phyloP scores from a whole-genome alignment of 768 basidiomycete species.

The Grammothele lineata region DNA sequence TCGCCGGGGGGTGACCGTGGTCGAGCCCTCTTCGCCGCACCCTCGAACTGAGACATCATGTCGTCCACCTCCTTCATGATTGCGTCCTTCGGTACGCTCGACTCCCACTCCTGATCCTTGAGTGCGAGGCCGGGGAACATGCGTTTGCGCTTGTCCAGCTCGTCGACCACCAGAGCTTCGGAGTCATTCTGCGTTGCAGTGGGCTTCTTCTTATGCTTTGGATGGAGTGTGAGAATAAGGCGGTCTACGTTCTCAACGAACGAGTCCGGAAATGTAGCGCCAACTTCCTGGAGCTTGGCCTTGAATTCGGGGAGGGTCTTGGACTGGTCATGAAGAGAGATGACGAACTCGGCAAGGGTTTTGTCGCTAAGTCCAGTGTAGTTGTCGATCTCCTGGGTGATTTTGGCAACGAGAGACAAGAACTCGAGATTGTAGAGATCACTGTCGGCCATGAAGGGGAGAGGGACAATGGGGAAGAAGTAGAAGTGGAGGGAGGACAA shows the following conservation, averaged over 20 bases:
- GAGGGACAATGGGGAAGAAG: background rate
- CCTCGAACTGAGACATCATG: constrained; percentile 72
- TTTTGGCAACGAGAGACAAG: constrained; percentile 85
- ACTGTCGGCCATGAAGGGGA: constrained; percentile 50
- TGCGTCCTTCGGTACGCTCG: constrained; percentile 66
- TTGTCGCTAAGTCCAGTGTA: constrained; percentile 85
- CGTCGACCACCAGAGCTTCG: constrained; percentile 35
- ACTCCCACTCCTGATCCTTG: constrained; percentile 65
- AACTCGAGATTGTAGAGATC: constrained; percentile 93
- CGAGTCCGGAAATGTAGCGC: constrained; percentile 83
- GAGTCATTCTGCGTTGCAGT: constrained; percentile 30
- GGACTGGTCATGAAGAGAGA: constrained; percentile 81
- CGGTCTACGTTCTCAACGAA: constrained; percentile 93
- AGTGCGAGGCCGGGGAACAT: constrained; percentile 89
- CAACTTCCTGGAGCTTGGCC: constrained; percentile 66
- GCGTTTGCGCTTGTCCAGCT: constrained; percentile 74
- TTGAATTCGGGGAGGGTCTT: constrained; percentile 81
- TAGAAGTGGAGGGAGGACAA: background rate
- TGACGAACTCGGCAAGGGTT: constrained; percentile 92
- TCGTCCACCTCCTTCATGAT: constrained; percentile 89
- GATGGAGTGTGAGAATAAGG: constrained; percentile 90
- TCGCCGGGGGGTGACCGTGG: constrained; percentile 36
- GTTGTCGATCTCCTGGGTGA: constrained; percentile 91
- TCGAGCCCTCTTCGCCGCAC: constrained; percentile 59
- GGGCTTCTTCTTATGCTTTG: constrained; percentile 79